Evolutionary conservation across 2,329 filamentous ascomycete species (phyloP).

Genomic region (Colletotrichum higginsianum): DNA sequence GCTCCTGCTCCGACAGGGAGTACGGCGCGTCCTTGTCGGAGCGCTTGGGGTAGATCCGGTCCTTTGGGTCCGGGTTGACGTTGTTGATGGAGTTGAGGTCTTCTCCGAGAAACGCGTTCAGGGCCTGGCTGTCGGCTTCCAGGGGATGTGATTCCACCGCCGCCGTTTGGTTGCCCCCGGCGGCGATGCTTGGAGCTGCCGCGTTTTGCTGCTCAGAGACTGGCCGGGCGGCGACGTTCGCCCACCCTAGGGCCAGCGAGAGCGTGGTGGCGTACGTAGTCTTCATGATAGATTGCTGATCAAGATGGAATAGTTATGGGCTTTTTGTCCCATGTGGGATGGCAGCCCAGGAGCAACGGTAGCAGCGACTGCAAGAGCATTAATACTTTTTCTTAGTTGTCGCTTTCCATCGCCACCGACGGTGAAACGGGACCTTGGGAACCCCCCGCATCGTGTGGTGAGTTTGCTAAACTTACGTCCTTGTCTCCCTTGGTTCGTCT

Average conservation of each 20-base stretch:
- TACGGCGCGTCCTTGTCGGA: slow-evolving; percentile 62
- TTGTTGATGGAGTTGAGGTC: slow-evolving; percentile 19
- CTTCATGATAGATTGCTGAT: slow-evolving; percentile 9
- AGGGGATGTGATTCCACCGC: background rate
- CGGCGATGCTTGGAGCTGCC: background rate
- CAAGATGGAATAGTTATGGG: background rate
- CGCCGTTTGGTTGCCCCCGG: background rate
- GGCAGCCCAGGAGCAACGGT: background rate
- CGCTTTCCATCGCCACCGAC: background rate
- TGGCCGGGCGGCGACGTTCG: background rate
- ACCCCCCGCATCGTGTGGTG: background rate
- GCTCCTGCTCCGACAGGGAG: slow-evolving; percentile 58
- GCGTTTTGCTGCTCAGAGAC: background rate
- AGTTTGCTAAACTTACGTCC: background rate
- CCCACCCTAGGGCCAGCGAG: background rate
- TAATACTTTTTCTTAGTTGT: background rate
- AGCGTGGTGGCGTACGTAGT: background rate
- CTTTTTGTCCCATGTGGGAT: no score
- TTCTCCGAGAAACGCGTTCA: background rate
- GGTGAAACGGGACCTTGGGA: background rate
- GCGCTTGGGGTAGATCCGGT: slow-evolving; percentile 54
- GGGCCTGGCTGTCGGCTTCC: background rate
- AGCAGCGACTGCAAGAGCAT: background rate
- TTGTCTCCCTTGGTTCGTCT: background rate
- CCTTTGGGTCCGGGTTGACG: slow-evolving; percentile 19